A percentile compares a stretch with the other conserved stretches of the same genome.
Evolutionary conservation across 371 early-diverging fungal genomes (phyloP).

Genomic region (Syncephalis fuscata): DNA sequence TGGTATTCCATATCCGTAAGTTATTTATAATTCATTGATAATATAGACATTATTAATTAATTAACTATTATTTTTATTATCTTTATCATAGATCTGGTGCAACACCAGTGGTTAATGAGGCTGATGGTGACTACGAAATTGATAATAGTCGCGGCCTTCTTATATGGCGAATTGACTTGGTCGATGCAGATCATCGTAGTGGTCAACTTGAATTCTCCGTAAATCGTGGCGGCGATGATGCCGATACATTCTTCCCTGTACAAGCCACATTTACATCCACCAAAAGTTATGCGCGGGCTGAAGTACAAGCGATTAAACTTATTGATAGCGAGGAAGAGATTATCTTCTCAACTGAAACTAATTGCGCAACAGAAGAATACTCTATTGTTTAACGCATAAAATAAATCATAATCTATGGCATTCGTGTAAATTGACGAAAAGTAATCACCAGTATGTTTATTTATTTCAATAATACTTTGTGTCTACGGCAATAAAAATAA

Average conservation of each 20-base stretch:
- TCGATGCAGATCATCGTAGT: conserved; percentile 51
- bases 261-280: conserved; percentile 53
- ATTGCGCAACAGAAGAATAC: conserved; percentile 5
- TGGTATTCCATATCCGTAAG: conserved; percentile 78
- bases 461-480: too few relatives aligned
- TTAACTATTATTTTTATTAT: conserved; percentile 1
- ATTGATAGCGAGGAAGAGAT: conserved; percentile 4
- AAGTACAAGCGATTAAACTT: conserved; percentile 22
- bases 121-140: conserved; percentile 62
- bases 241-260: conserved; percentile 81
- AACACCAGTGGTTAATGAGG: conserved; percentile 53
- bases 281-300: conserved; percentile 53
- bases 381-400: conserved; percentile 5
- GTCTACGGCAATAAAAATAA: too few relatives aligned
- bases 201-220: conserved; percentile 81
- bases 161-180: conserved; percentile 76
- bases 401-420: too few relatives aligned
- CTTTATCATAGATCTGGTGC: conserved; percentile 29
- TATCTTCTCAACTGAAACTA: conserved; percentile 5
- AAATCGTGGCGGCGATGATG: conserved; percentile 41
- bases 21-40: background rate
- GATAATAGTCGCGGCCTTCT: conserved; percentile 49
- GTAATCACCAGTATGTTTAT: too few relatives aligned
- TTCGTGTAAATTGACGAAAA: too few relatives aligned
- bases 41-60: background rate